These are phyloP conservation scores for Candida ortonii DNA, from an alignment of 805 yeast species.

Conservation along the genomic window DNA sequence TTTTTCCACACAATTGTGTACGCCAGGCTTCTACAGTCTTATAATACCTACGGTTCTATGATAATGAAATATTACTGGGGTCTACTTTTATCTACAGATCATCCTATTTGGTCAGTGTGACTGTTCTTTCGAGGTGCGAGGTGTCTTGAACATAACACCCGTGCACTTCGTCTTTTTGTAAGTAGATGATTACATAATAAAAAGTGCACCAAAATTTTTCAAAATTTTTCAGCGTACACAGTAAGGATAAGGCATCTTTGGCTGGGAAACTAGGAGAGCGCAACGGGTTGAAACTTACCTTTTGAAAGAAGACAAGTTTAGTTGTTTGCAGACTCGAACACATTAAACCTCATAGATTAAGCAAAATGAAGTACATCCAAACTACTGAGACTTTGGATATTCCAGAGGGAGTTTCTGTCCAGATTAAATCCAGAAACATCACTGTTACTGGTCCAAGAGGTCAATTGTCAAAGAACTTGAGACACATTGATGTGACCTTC, in stretches of 20 bases:
- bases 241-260: not conserved
- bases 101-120: slow-evolving; percentile 15
- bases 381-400: slow-evolving; percentile 55
- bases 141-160: slow-evolving; percentile 1
- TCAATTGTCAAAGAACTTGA: slow-evolving; percentile 80
- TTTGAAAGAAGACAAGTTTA: not conserved
- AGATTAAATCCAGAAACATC: slow-evolving; percentile 86
- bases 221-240: slow-evolving; percentile 5
- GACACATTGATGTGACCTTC: slow-evolving; percentile 95
- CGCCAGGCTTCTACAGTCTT: slow-evolving; percentile 1
- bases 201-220: slow-evolving; percentile 4
- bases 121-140: slow-evolving; percentile 12
- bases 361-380: slow-evolving; percentile 57
- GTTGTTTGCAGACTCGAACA: not conserved
- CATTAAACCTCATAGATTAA: slow-evolving; percentile 3
- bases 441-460: slow-evolving; percentile 99
- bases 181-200: slow-evolving; percentile 3
- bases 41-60: not conserved
- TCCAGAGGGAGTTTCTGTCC: slow-evolving; percentile 92
- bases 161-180: not conserved
- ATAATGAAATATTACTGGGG: too few relatives aligned
- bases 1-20: too few relatives aligned
- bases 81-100: slow-evolving; percentile 14
- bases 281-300: not conserved
- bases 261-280: not conserved